Conservation (phyloP, 192 early-diverging fungal species). For the Pilaira anomala region DNA sequence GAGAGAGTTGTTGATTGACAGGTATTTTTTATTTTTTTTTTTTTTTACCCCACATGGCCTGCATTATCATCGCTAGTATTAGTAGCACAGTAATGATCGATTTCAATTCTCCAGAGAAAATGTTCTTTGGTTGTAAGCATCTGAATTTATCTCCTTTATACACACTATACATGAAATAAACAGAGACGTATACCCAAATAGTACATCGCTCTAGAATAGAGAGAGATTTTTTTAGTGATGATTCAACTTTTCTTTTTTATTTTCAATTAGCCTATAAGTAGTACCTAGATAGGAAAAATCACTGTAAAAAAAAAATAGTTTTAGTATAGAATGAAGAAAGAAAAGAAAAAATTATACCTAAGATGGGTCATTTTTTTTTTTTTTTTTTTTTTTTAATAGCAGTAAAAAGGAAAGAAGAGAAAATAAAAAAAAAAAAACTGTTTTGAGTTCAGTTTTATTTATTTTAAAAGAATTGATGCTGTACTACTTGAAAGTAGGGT, state of each 20-base stretch:
- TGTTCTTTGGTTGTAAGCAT: slow-evolving; percentile 18
- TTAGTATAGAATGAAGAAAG: background rate
- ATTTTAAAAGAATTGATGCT: background rate
- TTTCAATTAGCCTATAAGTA: background rate
- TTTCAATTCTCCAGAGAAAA: slow-evolving; percentile 29
- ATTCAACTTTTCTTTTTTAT: too few species aligned
- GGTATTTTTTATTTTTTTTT: background rate
- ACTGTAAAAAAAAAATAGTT: slow-evolving; percentile 5
- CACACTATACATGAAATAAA: slow-evolving; percentile 18
- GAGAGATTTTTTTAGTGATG: too few species aligned
- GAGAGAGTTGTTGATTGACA: background rate
- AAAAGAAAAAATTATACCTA: background rate
- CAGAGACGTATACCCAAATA: slow-evolving; percentile 16
- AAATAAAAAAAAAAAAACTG: background rate
- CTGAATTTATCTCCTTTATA: slow-evolving; percentile 21
- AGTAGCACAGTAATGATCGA: slow-evolving; percentile 32
- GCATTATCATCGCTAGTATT: slow-evolving; percentile 26
- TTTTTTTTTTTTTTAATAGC: too few species aligned
- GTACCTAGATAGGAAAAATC: slow-evolving; percentile 34
- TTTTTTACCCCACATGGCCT: slow-evolving; percentile 29
- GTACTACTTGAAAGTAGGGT: too few species aligned
- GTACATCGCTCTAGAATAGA: slow-evolving; percentile 9
- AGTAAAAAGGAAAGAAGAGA: background rate
- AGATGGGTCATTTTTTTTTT: slow-evolving; percentile 13
- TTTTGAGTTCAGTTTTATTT: background rate